These are phyloP conservation scores for Neofusicoccum ribis DNA, from an alignment of 2,329 filamentous ascomycete species.

Conservation along the genomic window DNA sequence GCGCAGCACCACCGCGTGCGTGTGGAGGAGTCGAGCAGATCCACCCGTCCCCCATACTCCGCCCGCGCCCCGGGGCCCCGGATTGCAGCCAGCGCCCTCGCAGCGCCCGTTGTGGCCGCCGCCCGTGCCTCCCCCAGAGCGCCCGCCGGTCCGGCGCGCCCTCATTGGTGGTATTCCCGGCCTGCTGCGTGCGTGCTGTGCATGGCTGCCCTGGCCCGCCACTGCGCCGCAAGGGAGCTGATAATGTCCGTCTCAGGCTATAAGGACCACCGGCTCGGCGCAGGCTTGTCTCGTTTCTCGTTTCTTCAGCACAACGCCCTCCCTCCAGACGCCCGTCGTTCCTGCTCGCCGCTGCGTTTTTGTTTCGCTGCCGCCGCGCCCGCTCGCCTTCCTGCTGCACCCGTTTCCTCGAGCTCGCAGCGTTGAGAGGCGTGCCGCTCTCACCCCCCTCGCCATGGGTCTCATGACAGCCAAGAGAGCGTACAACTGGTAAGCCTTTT, in stretches of 20 bases:
- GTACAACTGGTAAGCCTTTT: slow-evolving; percentile 48
- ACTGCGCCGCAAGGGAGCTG: slow-evolving; percentile 8
- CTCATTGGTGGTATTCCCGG: slow-evolving; percentile 9
- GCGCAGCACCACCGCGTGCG: not conserved
- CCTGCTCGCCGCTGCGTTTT: not conserved
- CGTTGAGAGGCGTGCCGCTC: not conserved
- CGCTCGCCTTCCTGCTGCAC: not conserved
- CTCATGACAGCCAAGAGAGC: slow-evolving; percentile 33
- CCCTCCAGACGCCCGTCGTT: not conserved
- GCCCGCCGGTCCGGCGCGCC: not conserved
- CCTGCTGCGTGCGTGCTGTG: slow-evolving; percentile 10
- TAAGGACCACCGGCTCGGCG: slow-evolving; percentile 10
- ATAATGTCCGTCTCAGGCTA: slow-evolving; percentile 4
- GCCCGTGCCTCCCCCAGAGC: not conserved
- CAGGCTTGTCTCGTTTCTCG: slow-evolving; percentile 7
- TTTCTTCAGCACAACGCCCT: not conserved
- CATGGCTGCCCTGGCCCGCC: slow-evolving; percentile 7
- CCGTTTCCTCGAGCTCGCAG: not conserved
- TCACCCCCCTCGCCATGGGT: slow-evolving; percentile 8
- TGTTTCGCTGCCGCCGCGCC: not conserved
- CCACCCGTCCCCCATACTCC: not conserved
- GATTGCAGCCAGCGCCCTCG: not conserved
- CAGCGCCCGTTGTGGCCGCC: too few relatives aligned
- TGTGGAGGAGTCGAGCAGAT: slow-evolving; percentile 9
- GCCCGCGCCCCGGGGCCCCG: slow-evolving; percentile 7